A percentile compares a stretch with the other conserved stretches of the same genome.
Conservation (phyloP, 129 eudicot species). For the Ambrosia artemisiifolia region DNA sequence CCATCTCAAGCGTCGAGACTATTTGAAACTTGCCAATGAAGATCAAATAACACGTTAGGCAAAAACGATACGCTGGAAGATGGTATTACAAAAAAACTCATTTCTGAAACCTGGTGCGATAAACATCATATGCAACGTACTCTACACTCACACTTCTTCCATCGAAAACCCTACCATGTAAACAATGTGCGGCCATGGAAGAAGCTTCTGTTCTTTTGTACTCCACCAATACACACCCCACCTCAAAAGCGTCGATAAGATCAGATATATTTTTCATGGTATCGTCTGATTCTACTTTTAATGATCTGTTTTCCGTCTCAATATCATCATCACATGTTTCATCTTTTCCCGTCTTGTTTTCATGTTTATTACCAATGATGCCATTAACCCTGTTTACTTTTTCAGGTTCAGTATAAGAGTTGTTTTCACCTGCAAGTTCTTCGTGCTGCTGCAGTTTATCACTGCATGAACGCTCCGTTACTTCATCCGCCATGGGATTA, state of each 20-base stretch:
- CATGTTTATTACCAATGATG: conserved; percentile 22
- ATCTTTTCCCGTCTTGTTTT: conserved; percentile 28
- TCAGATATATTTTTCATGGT: conserved; percentile 10
- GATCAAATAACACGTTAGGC: neutral
- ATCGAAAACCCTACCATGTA: conserved; percentile 84
- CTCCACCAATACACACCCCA: conserved; percentile 82
- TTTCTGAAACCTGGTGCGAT: conserved; percentile 47
- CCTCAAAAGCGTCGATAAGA: conserved; percentile 39
- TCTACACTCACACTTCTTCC: conserved; percentile 61
- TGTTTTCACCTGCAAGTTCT: conserved; percentile 16
- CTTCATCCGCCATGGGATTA: conserved; percentile 13
- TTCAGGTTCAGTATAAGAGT: conserved; percentile 22
- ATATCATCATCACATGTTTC: conserved; percentile 18
- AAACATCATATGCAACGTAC: conserved; percentile 53
- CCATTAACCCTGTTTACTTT: conserved; percentile 18
- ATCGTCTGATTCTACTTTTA: conserved; percentile 16
- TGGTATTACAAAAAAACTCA: conserved; percentile 8
- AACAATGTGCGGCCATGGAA: conserved; percentile 84
- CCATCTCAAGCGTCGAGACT: neutral
- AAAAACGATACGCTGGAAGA: neutral
- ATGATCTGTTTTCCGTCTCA: conserved; percentile 22
- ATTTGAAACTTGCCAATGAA: neutral
- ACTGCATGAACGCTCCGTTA: neutral
- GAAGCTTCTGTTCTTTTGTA: conserved; percentile 79
- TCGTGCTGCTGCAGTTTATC: conserved; percentile 31